Base-by-base conservation (phyloP, 345 rosid genomes). In the Gossypium bickii region DNA sequence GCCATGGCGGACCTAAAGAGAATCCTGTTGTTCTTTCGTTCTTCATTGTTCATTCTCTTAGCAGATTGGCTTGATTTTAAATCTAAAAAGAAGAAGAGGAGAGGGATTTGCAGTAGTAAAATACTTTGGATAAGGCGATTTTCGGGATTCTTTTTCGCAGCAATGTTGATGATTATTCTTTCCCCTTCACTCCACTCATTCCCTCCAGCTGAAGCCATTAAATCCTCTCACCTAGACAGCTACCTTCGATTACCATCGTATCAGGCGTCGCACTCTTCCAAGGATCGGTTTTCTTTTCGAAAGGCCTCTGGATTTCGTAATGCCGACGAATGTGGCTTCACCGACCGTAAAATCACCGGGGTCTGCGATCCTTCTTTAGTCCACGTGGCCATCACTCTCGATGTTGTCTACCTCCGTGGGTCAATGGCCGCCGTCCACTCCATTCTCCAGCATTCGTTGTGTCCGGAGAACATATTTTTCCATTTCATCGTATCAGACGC, bases 361-460 rank as follows among this genome's bases (percentile, higher is more conserved):
- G 89, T 90, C 60, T 94, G 98, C 77, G 86, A 88, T 78, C 97
- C 97, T 38, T 88, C 88, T 1, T 61, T 94, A 60, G 92, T 92
- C 49, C 98, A 94, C 76, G 95, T 92, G 52, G 94, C 95, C 45
- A 89, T 94, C 60, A 94, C 98, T 25, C 97, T 94, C 3, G 98
- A 94, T 48, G 86, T 86, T n/a, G 97, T 89, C 74, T 94, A 92
- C 70, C 89, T 94, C 22, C 93, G 98, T 1, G 98, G 98, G 70
- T 94, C 98, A n/a, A 80, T 94, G 76, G 98, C 98, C 18, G 98
- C 97, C 49, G 95, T 94, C 0, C 93, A 94, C 73, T 94, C 98
- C 51, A 88, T 94, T 59, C 77, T 94, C 34, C 97, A 80, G 71
- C 90, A 92, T 70, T 83, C 98, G 0, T 29, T 81, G 65, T 94